phyloP scores from a whole-genome alignment of 331 rosid genomes.

The Erythrophleum ivorense region DNA sequence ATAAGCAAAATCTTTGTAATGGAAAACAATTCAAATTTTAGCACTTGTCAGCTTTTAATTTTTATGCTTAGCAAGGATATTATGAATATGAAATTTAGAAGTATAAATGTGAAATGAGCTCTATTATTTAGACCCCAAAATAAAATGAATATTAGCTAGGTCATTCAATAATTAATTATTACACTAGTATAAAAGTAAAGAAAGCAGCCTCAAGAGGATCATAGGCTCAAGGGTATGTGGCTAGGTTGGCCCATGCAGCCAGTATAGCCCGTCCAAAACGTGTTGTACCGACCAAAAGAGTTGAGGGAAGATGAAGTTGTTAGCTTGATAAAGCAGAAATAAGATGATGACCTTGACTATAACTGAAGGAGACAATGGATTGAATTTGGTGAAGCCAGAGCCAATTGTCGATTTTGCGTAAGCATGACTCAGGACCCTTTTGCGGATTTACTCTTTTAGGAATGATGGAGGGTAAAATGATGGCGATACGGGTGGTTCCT shows the following conservation, averaged over 20 bases:
- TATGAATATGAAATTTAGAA: not conserved
- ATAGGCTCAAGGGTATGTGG: not conserved
- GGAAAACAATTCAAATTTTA: conserved; percentile 33
- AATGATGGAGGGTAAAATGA: conserved; percentile 39
- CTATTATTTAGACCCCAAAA: not conserved
- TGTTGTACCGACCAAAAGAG: not conserved
- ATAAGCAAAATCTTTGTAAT: conserved; percentile 1
- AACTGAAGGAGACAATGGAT: conserved; percentile 31
- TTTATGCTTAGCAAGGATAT: not conserved
- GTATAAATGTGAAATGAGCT: not conserved
- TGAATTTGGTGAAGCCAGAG: conserved; percentile 55
- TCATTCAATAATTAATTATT: not conserved
- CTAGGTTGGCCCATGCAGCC: conserved; percentile 6
- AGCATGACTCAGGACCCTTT: conserved; percentile 9
- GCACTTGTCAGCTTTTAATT: conserved; percentile 2
- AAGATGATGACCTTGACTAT: conserved; percentile 28
- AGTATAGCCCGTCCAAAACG: not conserved
- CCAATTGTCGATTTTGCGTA: conserved; percentile 28
- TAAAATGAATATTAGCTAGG: not conserved
- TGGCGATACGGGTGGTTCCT: conserved; percentile 20
- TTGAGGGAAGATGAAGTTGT: not conserved
- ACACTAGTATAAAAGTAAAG: not conserved
- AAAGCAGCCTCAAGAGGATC: not conserved
- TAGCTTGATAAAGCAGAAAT: conserved; percentile 45
- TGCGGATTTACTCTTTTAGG: conserved; percentile 36